Evolutionary conservation across 2,329 filamentous ascomycete genomes (phyloP).

Genomic region (Dryadomyces sulphureus): DNA sequence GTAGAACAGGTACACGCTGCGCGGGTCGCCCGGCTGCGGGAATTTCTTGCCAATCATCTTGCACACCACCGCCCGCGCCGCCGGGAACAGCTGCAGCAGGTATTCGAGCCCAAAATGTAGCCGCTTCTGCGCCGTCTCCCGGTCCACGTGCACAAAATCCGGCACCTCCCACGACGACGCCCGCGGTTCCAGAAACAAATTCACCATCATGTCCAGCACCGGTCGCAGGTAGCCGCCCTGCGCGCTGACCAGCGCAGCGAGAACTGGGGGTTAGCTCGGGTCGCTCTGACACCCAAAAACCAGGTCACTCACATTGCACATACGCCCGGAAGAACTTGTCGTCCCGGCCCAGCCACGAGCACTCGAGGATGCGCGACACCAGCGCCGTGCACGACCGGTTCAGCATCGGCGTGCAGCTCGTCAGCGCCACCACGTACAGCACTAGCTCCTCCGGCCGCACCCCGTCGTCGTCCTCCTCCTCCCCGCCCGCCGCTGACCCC

Average conservation of each 20-base stretch:
- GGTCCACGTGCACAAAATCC: conserved; percentile 43
- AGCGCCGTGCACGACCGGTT: conserved; percentile 44
- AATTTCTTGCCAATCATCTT: conserved; percentile 54
- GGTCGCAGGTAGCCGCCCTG: conserved; percentile 51
- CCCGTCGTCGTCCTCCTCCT: conserved; percentile 26
- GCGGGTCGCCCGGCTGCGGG: conserved; percentile 61
- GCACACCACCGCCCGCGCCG: conserved; percentile 56
- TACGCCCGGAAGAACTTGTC: conserved; percentile 53
- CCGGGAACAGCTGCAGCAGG: conserved; percentile 67
- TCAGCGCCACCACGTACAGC: conserved; percentile 47
- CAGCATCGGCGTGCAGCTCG: conserved; percentile 44
- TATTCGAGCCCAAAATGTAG: conserved; percentile 64
- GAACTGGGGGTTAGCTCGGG: conserved; percentile 31
- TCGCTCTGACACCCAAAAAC: not conserved
- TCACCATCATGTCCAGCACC: conserved; percentile 49
- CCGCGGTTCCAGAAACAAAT: conserved; percentile 50
- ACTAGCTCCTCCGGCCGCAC: conserved; percentile 40
- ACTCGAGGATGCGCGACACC: conserved; percentile 42
- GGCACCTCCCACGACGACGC: conserved; percentile 30
- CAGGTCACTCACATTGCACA: conserved; percentile 9
- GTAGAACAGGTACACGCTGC: conserved; percentile 72
- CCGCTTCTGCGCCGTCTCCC: conserved; percentile 52
- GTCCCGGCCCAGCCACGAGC: conserved; percentile 50
- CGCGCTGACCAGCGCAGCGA: conserved; percentile 62
- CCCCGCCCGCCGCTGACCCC: conserved; percentile 28